Base-by-base conservation (phyloP, 345 rosid genomes). In the Cardamine resedifolia region DNA sequence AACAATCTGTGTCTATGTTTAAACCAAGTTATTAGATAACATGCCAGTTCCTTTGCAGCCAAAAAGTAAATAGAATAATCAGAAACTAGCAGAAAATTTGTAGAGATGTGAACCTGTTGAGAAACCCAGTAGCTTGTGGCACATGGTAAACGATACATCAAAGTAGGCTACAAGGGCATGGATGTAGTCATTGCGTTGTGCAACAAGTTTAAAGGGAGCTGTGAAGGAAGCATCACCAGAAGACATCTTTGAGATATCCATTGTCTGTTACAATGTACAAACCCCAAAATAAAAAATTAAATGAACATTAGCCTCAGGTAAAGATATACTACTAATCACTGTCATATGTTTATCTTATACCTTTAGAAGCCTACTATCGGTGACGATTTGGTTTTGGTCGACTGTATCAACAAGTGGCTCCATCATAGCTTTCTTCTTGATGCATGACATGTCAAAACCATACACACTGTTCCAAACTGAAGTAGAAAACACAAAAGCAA, bases 121-220 rank as follows among this genome's bases (percentile, higher is more conserved):
- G 88, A 96, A 96, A 64, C 98, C 99, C 58, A 82, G 86, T 71
- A 91, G 73, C 79, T 96, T 96, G 70, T 96, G 98, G 74, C 98
- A 92, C 81, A 82, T 90, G 53, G 98, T 90, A 76, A 96, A 96
- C 6, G 96, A 83, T n/a, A 96, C 98, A 76, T 92, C 99, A 60
- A 96, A 96, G 77, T 90, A 92, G n/a, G 99, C 99, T 41, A 92
- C 98, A 63, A 96, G 81, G 41, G 99, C 98, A 65, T 96, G 99
- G 87, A 96, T 88, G 83, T 85, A 92, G 81, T 96, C 99, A 73
- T 96, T 85, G n/a, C 97, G 92, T 67, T 92, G 84, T 58, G 99
- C 98, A 63, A 90, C 84, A 47, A 96, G 97, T 82, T 92, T 96
- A 78, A 92, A 92, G 48, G 98, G 87, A 77, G 86, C 97, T 7